Evolutionary conservation across 768 basidiomycete genomes (phyloP).

Genomic region (Mycena pura): DNA sequence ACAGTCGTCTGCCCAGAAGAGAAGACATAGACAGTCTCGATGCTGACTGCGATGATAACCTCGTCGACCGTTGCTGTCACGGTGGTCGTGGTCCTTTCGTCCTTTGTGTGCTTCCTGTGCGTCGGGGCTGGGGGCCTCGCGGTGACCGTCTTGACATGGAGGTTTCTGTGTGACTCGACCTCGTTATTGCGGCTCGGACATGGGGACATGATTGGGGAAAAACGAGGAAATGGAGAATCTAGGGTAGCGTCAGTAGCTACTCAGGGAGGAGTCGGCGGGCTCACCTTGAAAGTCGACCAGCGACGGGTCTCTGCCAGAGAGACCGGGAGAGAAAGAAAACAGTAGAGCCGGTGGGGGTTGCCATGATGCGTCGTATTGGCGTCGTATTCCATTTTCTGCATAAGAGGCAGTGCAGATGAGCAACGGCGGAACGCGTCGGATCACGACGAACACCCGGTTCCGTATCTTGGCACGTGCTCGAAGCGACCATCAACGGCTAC

Average conservation of each 20-base stretch:
- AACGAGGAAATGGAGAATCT: not conserved
- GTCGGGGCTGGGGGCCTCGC: not conserved
- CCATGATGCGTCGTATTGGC: too few species aligned
- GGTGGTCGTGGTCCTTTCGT: not conserved
- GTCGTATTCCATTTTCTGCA: too few species aligned
- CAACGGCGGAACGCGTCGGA: too few species aligned
- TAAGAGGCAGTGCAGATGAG: too few species aligned
- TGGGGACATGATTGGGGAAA: not conserved
- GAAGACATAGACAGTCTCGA: not conserved
- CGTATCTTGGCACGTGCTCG: too few species aligned
- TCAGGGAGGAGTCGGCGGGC: not conserved
- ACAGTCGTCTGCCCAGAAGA: not conserved
- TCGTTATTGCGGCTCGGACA: not conserved
- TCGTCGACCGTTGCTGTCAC: constrained; percentile 1
- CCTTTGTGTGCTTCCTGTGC: not conserved
- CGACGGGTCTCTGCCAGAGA: constrained; percentile 22
- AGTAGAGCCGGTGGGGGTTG: not conserved
- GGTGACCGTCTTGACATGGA: not conserved
- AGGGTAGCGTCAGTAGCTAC: not conserved
- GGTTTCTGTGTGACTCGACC: not conserved
- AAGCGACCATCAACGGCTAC: too few species aligned
- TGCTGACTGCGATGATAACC: not conserved
- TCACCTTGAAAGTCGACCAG: constrained; percentile 14
- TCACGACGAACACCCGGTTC: too few species aligned
- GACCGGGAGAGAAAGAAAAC: constrained; percentile 4